Base-by-base conservation (phyloP, 495 filamentous ascomycete species). In the Aspergillus asperescens region DNA sequence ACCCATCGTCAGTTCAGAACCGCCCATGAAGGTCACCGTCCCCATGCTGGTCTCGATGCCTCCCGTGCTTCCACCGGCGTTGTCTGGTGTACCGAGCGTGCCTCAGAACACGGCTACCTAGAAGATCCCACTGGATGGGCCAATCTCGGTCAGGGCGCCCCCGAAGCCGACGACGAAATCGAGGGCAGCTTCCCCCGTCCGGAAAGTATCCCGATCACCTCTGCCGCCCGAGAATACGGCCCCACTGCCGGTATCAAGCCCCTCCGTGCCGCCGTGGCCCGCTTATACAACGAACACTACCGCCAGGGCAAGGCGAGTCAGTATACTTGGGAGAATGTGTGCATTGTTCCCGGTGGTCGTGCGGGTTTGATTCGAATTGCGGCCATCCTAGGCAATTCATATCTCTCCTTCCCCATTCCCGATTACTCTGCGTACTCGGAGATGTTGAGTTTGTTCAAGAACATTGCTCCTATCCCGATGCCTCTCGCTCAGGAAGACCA, bases 251-350 rank as follows among this genome's bases (percentile, higher is more conserved):
- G 92, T 62, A 96, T 96, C 77, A 95, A 88, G 77, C 83, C 87
- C 19, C 76, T 97, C 50, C 78, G 92, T 44, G 84, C 87, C 53
- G 92, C 92, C 12, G 89, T 97, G n/a, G 92, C 92, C 27, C 79
- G 81, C 45, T 79, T 97, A 51, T 97, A 97, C 76, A 96, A 97
- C 62, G 84, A 82, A 62, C 89, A 95, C 68, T 90, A 96, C 62
- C 83, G 92, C 37, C 74, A 91, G 69, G 88, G 87, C 52, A 90
- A 93, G 71, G 73, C 77, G n/a, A 91, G 86, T 65, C 77, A 95
- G 69, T 96, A 97, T 65, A 90, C 86, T n/a, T 95, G 89, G 86
- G 92, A 96, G 73, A 96, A 97, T 70, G 92, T 96, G n/a, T 90
- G 88, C 69, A 94, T 97, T 63, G 92, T 97, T 4, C 92, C 92